Evolutionary conservation across 305 asterid genomes (phyloP).

Genomic region (Solanum hybrid): DNA sequence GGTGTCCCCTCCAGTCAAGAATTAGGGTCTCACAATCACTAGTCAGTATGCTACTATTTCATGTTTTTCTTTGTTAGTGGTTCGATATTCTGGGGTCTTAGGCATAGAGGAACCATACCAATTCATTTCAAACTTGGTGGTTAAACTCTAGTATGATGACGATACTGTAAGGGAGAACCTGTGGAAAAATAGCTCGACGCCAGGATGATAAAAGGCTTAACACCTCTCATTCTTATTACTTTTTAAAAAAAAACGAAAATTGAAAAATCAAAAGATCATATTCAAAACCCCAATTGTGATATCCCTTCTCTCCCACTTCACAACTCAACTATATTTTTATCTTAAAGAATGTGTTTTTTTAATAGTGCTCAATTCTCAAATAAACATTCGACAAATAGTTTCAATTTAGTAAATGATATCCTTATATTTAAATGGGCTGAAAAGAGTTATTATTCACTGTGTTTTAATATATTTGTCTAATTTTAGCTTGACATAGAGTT

Average conservation of each 20-base stretch:
- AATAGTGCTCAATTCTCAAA: neutral
- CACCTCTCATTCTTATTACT: neutral
- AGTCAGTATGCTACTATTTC: neutral
- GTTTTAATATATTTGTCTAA: neutral
- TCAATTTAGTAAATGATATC: neutral
- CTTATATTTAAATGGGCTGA: neutral
- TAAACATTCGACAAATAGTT: neutral
- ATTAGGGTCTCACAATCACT: neutral
- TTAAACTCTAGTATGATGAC: neutral
- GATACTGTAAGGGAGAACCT: too few species aligned
- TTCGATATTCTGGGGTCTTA: neutral
- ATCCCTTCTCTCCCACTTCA: too few species aligned
- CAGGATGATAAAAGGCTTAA: too few species aligned
- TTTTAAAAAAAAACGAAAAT: too few species aligned
- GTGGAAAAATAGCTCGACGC: neutral
- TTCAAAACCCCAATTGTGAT: too few species aligned
- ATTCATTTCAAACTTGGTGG: neutral
- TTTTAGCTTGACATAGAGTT: fast-evolving
- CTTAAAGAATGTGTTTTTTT: neutral
- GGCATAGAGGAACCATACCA: neutral
- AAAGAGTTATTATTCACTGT: neutral
- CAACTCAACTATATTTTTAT: neutral
- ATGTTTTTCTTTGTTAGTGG: neutral
- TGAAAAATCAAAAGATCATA: too few species aligned
- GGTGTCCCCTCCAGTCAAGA: neutral